Evolutionary conservation across 116 monocot species (phyloP).

Genomic region (Iris pallida): DNA sequence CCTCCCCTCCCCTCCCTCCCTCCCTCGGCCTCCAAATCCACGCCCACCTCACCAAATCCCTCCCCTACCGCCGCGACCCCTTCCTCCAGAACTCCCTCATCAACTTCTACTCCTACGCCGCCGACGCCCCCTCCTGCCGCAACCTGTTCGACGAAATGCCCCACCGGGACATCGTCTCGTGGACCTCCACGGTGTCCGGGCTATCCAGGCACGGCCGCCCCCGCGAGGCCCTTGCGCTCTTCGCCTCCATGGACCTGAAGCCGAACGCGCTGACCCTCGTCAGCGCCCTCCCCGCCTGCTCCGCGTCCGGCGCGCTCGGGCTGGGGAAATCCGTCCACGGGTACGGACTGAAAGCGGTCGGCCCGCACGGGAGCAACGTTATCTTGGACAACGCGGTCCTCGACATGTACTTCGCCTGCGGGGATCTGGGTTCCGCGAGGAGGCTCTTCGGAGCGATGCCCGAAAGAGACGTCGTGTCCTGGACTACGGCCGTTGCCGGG

Average conservation of each 20-base stretch:
- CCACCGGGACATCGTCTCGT: conserved; percentile 31
- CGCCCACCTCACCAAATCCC: conserved; percentile 20
- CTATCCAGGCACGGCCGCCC: conserved; percentile 25
- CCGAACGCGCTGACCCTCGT: conserved; percentile 43
- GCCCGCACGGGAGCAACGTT: conserved; percentile 8
- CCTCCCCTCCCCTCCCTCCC: no score
- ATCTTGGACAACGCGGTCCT: conserved; percentile 40
- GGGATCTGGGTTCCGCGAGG: conserved; percentile 9
- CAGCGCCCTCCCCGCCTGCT: conserved; percentile 28
- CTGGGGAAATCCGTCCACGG: conserved; percentile 33
- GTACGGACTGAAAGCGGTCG: conserved; percentile 10
- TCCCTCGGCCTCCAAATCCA: conserved; percentile 17
- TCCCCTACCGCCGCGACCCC: no score
- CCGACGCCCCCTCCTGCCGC: not conserved
- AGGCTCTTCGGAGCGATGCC: conserved; percentile 33
- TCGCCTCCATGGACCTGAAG: conserved; percentile 24
- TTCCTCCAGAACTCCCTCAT: conserved; percentile 39
- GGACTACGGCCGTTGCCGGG: conserved; percentile 35
- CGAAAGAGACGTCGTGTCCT: conserved; percentile 30
- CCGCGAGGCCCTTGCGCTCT: conserved; percentile 26
- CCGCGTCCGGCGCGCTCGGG: not conserved
- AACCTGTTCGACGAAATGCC: conserved; percentile 18
- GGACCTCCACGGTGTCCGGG: not conserved
- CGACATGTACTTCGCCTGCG: conserved; percentile 31
- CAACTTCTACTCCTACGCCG: not conserved